Conservation (phyloP, 1,284 basidiomycete species). For the Naganishia sp. region DNA sequence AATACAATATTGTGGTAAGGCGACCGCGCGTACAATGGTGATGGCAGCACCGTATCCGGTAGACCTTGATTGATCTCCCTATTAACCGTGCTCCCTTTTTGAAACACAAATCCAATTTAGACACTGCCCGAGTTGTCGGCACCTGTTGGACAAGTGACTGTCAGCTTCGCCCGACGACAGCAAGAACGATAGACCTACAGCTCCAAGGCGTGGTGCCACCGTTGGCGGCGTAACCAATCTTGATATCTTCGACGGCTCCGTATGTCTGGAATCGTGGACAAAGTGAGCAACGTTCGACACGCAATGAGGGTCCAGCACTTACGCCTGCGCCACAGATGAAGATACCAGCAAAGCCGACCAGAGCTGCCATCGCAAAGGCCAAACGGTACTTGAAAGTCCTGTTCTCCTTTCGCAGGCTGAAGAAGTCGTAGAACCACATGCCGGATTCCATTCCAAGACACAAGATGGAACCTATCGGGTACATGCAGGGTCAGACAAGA, state of each 20-base stretch:
- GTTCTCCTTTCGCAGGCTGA: slow-evolving; percentile 20
- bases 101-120: not conserved
- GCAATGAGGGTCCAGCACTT: not conserved
- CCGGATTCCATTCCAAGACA: slow-evolving; percentile 37
- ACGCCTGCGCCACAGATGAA: slow-evolving; percentile 40
- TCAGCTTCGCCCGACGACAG: not conserved
- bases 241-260: slow-evolving; percentile 42
- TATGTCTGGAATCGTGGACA: slow-evolving; percentile 37
- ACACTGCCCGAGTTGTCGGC: slow-evolving; percentile 40
- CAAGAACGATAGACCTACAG: slow-evolving; percentile 31
- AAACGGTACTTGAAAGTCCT: slow-evolving; percentile 32
- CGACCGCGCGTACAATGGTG: slow-evolving; percentile 2
- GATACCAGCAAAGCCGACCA: slow-evolving; percentile 42
- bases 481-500: slow-evolving; percentile 35
- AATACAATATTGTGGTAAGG: slow-evolving; percentile 1
- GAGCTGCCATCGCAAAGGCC: slow-evolving; percentile 38
- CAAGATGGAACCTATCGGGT: slow-evolving; percentile 32
- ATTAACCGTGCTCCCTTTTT: not conserved
- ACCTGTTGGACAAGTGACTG: not conserved
- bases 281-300: not conserved
- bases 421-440: slow-evolving; percentile 45
- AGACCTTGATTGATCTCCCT: not conserved
- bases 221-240: slow-evolving; percentile 33
- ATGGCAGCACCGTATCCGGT: not conserved
- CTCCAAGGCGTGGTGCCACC: slow-evolving; percentile 41